Conservation (phyloP, 108 stramenopile genomes). For the Mayamaea pseudoterrestris region DNA sequence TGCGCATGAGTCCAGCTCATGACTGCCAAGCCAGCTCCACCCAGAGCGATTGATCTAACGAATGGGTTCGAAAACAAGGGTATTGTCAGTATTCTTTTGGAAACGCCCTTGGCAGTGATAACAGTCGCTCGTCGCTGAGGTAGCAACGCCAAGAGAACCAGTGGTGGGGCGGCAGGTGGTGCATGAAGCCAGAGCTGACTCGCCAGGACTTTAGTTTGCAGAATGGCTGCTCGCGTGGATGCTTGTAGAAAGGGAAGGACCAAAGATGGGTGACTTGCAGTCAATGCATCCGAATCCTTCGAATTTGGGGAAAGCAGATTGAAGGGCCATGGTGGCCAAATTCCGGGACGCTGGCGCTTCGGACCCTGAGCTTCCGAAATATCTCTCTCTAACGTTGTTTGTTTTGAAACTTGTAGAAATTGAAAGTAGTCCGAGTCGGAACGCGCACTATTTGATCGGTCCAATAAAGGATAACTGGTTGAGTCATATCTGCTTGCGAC, state of each 20-base stretch:
- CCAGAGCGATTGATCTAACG: conserved; percentile 18
- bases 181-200: conserved; percentile 59
- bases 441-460: too few relatives aligned
- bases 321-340: conserved; percentile 53
- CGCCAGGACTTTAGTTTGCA: conserved; percentile 25
- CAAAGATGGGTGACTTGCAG: conserved; percentile 10
- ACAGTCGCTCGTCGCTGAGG: conserved; percentile 24
- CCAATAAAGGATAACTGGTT: too few relatives aligned
- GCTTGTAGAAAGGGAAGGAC: conserved; percentile 12
- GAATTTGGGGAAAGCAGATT: conserved; percentile 12
- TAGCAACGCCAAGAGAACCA: conserved; percentile 42
- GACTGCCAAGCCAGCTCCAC: conserved; percentile 31
- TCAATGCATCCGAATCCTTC: neutral
- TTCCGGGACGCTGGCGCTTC: too few relatives aligned
- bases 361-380: too few relatives aligned
- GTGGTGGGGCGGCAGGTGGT: conserved; percentile 57
- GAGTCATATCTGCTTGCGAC: too few relatives aligned
- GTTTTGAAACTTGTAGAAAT: too few relatives aligned
- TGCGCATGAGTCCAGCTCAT: conserved; percentile 65
- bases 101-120: conserved; percentile 6
- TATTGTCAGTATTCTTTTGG: conserved; percentile 3
- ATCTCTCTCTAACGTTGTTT: too few relatives aligned
- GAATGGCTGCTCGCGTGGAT: conserved; percentile 11
- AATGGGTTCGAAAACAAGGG: conserved; percentile 25
- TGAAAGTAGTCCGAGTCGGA: too few relatives aligned